Percentiles rank a stretch among this genome's conserved stretches.
phyloP scores from a whole-genome alignment of 1,284 basidiomycete species.

The Rhodotorula sp. region DNA sequence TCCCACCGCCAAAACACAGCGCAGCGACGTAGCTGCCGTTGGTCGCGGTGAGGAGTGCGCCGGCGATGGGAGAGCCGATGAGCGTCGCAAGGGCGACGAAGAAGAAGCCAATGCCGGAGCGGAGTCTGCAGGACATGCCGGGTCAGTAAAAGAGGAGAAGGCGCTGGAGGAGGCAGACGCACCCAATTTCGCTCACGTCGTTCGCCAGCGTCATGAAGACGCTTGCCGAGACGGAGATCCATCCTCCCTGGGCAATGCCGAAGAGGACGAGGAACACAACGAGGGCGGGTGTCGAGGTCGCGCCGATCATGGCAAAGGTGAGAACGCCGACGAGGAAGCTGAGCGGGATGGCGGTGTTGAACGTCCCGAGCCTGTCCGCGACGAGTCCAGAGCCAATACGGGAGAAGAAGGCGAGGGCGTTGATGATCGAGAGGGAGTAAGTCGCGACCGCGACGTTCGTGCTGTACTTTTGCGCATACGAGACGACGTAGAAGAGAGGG shows the following conservation, averaged over 20 bases:
- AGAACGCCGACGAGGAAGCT: constrained; percentile 12
- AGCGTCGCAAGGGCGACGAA: constrained; percentile 33
- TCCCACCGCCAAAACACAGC: constrained; percentile 29
- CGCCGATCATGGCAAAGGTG: constrained; percentile 28
- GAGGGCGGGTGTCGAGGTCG: constrained; percentile 14
- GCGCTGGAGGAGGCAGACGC: background rate
- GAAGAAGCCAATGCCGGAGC: constrained; percentile 36
- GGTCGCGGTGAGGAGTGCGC: constrained; percentile 25
- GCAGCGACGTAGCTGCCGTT: constrained; percentile 24
- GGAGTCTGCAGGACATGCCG: constrained; percentile 9
- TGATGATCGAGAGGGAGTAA: constrained; percentile 37
- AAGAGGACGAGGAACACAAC: constrained; percentile 29
- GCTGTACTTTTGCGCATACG: constrained; percentile 5
- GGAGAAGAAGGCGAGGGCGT: constrained; percentile 29
- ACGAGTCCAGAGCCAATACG: constrained; percentile 24
- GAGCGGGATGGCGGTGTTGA: constrained; percentile 32
- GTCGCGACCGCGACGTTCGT: constrained; percentile 2
- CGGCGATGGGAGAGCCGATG: constrained; percentile 36
- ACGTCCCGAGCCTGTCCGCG: constrained; percentile 32
- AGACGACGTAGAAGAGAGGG: constrained; percentile 27
- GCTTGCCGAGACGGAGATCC: constrained; percentile 12
- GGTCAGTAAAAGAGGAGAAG: background rate
- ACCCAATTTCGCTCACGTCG: constrained; percentile 30
- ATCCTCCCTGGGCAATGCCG: constrained; percentile 28
- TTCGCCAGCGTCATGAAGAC: constrained; percentile 26